Conservation (phyloP, 116 monocot species). For the Dioscorea cayenensis region DNA sequence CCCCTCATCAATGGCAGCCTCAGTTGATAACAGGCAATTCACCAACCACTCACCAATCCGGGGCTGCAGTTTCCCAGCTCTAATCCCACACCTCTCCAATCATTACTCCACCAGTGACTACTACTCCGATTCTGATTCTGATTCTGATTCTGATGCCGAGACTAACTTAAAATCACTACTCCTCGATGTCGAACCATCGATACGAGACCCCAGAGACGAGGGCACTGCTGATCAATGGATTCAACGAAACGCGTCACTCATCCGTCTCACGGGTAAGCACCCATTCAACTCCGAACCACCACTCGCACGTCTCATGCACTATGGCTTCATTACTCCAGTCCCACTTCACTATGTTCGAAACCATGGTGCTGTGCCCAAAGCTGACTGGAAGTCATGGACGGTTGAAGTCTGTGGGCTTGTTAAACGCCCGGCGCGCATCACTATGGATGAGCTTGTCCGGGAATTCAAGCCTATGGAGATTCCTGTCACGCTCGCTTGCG, state of each 20-base stretch:
- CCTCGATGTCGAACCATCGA: conserved; percentile 29
- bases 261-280: conserved; percentile 95
- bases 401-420: conserved; percentile 71
- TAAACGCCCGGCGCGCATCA: conserved; percentile 29
- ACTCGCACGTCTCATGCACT: conserved; percentile 57
- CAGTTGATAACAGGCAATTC: no score
- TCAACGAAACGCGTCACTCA: conserved; percentile 62
- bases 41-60: no score
- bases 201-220: conserved; percentile 59
- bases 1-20: no score
- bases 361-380: conserved; percentile 78
- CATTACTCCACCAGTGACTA: no score
- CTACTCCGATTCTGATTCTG: not conserved
- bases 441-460: conserved; percentile 56
- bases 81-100: no score
- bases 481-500: conserved; percentile 91
- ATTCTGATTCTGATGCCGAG: not conserved
- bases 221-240: conserved; percentile 77
- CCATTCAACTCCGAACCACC: conserved; percentile 93
- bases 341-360: conserved; percentile 93
- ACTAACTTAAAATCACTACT: conserved; percentile 8
- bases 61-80: no score
- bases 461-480: conserved; percentile 50
- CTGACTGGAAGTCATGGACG: conserved; percentile 57
- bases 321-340: conserved; percentile 86